phyloP scores from a whole-genome alignment of 78 protist genomes.

The Guillardia theta region DNA sequence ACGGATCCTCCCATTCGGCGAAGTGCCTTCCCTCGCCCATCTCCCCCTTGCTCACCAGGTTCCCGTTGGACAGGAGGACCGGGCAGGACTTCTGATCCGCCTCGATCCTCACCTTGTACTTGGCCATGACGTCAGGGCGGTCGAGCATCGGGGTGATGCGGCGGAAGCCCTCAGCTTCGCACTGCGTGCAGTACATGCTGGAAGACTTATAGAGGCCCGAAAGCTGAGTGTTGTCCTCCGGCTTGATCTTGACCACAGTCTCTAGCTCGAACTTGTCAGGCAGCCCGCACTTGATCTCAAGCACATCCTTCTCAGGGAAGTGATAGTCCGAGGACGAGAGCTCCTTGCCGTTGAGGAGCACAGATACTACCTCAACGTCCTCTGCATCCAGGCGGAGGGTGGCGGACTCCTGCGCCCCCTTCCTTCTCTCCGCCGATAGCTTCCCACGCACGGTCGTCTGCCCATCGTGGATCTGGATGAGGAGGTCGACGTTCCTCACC shows the following conservation, averaged over 20 bases:
- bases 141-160: conserved; percentile 36
- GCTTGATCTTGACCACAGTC: not conserved
- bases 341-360: not conserved
- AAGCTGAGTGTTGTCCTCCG: conserved; percentile 26
- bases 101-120: not conserved
- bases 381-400: not conserved
- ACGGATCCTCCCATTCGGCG: conserved; percentile 38
- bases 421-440: not conserved
- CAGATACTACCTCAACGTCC: not conserved
- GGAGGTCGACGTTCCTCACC: not conserved
- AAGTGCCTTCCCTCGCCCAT: not conserved
- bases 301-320: not conserved
- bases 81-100: not conserved
- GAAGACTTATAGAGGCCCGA: not conserved
- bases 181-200: conserved; percentile 41
- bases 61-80: conserved; percentile 40
- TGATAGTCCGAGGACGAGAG: too few species aligned
- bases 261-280: not conserved
- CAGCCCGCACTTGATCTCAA: not conserved
- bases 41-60: not conserved
- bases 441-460: not conserved
- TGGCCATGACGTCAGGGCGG: conserved; percentile 11
- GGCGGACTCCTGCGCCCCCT: not conserved
- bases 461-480: not conserved
- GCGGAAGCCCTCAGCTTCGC: conserved; percentile 47